Evolutionary conservation across 345 rosid species (phyloP).

Genomic region (Hibiscus syriacus): DNA sequence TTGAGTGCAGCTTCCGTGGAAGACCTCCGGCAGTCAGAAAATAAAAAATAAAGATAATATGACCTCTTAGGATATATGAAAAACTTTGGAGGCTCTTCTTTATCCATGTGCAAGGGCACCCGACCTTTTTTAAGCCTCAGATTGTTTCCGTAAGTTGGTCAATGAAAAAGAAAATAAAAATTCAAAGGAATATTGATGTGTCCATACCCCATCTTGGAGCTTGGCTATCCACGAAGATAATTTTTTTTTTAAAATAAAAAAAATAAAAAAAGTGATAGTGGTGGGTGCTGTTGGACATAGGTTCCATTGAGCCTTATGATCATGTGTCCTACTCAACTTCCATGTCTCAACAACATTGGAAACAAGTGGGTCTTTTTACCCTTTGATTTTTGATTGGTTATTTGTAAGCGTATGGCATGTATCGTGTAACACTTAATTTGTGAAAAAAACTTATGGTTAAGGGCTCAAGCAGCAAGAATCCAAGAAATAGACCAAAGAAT

Average conservation of each 20-base stretch:
- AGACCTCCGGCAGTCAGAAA: no score
- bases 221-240: conserved; percentile 11
- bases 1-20: no score
- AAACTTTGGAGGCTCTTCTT: not conserved
- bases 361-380: conserved; percentile 8
- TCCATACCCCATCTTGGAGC: conserved; percentile 14
- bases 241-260: no score
- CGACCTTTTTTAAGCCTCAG: conserved; percentile 1
- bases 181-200: conserved; percentile 18
- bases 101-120: conserved; percentile 26
- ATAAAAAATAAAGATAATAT: no score
- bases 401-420: not conserved
- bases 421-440: not conserved
- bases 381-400: not conserved
- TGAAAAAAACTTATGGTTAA: not conserved
- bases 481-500: not conserved
- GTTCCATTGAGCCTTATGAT: conserved; percentile 8
- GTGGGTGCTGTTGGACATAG: not conserved
- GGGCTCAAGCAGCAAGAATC: not conserved
- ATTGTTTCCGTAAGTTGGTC: conserved; percentile 19
- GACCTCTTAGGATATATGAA: not conserved
- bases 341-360: conserved; percentile 12
- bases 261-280: conserved; percentile 2
- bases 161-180: conserved; percentile 2
- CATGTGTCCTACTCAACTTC: conserved; percentile 23